These are phyloP conservation scores for Penicillium sp. DNA, from an alignment of 2,329 filamentous ascomycete species.

Conservation along the genomic window DNA sequence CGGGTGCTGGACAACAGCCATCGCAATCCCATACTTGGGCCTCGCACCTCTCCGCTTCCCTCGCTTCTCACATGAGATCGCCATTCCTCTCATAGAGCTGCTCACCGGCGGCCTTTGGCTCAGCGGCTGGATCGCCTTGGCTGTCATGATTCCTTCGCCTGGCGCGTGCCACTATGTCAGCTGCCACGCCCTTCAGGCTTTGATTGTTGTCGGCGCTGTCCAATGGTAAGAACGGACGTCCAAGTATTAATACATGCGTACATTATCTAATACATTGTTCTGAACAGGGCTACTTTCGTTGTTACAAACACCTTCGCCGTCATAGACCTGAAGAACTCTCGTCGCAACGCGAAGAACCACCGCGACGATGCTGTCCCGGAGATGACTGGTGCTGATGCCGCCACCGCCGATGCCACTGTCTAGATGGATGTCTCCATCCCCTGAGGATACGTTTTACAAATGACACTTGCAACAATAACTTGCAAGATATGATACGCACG, in stretches of 20 bases:
- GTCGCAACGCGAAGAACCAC: slow-evolving; percentile 16
- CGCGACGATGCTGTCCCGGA: not conserved
- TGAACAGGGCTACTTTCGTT: slow-evolving; percentile 23
- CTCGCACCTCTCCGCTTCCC: slow-evolving; percentile 26
- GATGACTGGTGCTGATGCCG: not conserved
- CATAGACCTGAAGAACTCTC: slow-evolving; percentile 23
- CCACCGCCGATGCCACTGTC: not conserved
- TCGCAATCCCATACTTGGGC: slow-evolving; percentile 28
- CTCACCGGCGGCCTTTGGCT: slow-evolving; percentile 26
- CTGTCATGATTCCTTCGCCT: slow-evolving; percentile 22
- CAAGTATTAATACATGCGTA: not conserved
- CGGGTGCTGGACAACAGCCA: slow-evolving; percentile 27
- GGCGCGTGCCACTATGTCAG: slow-evolving; percentile 17
- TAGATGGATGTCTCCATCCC: not conserved
- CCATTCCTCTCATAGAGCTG: slow-evolving; percentile 24
- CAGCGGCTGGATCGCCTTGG: slow-evolving; percentile 25
- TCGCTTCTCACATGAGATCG: slow-evolving; percentile 24
- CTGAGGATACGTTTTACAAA: not conserved
- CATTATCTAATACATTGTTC: not conserved
- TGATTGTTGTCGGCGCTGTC: slow-evolving; percentile 23
- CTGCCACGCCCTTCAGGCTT: slow-evolving; percentile 24
- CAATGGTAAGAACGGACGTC: slow-evolving; percentile 19
- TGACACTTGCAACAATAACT: not conserved
- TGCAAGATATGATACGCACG: not conserved
- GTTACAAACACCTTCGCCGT: slow-evolving; percentile 26